These are phyloP conservation scores for Colletotrichum salicis DNA, from an alignment of 2,329 filamentous ascomycete genomes.

Conservation along the genomic window DNA sequence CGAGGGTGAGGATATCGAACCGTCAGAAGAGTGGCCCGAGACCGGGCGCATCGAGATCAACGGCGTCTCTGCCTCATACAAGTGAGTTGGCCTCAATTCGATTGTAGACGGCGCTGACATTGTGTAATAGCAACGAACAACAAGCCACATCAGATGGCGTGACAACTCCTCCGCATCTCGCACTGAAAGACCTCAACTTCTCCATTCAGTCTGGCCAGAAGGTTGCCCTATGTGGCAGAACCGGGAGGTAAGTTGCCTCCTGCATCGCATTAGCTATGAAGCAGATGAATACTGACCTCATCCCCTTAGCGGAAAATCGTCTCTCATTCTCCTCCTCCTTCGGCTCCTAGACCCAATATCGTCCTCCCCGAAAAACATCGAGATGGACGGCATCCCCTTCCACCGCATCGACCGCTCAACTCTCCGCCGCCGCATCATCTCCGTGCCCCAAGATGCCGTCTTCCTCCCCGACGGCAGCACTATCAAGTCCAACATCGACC, in stretches of 20 bases:
- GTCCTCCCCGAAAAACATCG: slow-evolving; percentile 38
- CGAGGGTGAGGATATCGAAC: slow-evolving; percentile 21
- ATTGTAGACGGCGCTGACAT: background rate
- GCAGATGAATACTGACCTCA: background rate
- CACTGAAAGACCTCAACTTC: slow-evolving; percentile 29
- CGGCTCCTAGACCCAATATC: slow-evolving; percentile 46
- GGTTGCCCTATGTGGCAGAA: slow-evolving; percentile 41
- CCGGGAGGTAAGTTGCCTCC: slow-evolving; percentile 36
- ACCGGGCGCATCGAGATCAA: slow-evolving; percentile 35
- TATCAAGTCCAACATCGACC: slow-evolving; percentile 51
- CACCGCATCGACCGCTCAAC: slow-evolving; percentile 47
- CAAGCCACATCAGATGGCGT: background rate
- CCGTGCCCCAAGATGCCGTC: slow-evolving; percentile 59
- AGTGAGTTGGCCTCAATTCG: background rate
- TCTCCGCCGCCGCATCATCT: slow-evolving; percentile 55
- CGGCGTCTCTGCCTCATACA: slow-evolving; percentile 36
- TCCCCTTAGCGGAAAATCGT: slow-evolving; percentile 47
- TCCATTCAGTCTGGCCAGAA: slow-evolving; percentile 35
- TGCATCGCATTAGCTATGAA: too few species aligned
- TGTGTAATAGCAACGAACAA: slow-evolving; percentile 12
- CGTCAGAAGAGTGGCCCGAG: slow-evolving; percentile 34
- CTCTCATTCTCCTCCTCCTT: slow-evolving; percentile 46
- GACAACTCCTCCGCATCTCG: slow-evolving; percentile 14
- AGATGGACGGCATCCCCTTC: slow-evolving; percentile 52
- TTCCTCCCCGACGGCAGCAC: slow-evolving; percentile 54